phyloP scores from a whole-genome alignment of 805 yeast genomes.

The Lipomyces sp. region DNA sequence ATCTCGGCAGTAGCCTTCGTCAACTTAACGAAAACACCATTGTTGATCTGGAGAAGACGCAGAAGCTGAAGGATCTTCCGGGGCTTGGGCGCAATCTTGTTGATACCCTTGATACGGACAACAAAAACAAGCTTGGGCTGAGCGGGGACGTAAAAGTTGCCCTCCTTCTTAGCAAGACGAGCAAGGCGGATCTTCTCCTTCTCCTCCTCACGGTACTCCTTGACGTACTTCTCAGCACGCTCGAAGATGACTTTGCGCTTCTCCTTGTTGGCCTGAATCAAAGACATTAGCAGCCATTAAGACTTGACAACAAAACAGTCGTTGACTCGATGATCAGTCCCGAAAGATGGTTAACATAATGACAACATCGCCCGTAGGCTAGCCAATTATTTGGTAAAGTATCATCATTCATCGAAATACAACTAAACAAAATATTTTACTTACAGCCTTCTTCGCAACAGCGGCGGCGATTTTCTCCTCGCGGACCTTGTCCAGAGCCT shows the following conservation, averaged over 20 bases:
- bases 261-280: slow-evolving; percentile 44
- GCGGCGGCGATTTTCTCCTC: slow-evolving; percentile 42
- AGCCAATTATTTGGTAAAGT: slow-evolving; percentile 25
- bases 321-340: slow-evolving; percentile 53
- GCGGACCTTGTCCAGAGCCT: slow-evolving; percentile 50
- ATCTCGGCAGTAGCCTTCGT: slow-evolving; percentile 78
- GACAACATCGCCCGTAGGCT: slow-evolving; percentile 56
- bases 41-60: slow-evolving; percentile 74
- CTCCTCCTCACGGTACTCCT: slow-evolving; percentile 87
- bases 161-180: slow-evolving; percentile 91
- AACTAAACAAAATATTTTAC: slow-evolving; percentile 6
- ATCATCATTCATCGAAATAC: slow-evolving; percentile 27
- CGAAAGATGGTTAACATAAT: slow-evolving; percentile 83
- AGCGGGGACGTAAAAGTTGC: slow-evolving; percentile 84
- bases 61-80: slow-evolving; percentile 75
- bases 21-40: slow-evolving; percentile 73
- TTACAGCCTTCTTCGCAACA: slow-evolving; percentile 35
- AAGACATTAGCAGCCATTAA: slow-evolving; percentile 3
- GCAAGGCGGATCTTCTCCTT: slow-evolving; percentile 71
- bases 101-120: slow-evolving; percentile 75
- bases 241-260: slow-evolving; percentile 65
- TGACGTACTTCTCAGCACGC: slow-evolving; percentile 91
- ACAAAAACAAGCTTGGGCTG: slow-evolving; percentile 67
- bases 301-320: neutral
- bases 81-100: slow-evolving; percentile 78